phyloP scores from a whole-genome alignment of 2,329 filamentous ascomycete species.

The Davidsoniella virescens region DNA sequence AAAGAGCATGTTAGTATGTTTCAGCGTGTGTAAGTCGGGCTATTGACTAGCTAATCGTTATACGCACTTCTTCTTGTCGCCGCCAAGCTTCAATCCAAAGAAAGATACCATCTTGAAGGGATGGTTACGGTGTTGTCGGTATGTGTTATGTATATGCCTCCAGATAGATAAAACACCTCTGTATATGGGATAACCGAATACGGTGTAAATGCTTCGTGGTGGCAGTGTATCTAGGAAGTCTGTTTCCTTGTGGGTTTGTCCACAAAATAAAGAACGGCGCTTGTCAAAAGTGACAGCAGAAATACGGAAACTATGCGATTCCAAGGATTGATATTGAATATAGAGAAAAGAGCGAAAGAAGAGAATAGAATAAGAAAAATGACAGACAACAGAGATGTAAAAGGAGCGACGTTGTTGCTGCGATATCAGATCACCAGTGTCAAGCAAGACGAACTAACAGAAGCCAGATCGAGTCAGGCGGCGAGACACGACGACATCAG shows the following conservation, averaged over 20 bases:
- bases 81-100: conserved; percentile 39
- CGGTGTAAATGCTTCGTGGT: too few relatives aligned
- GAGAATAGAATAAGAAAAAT: background rate
- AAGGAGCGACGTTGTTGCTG: conserved; percentile 12
- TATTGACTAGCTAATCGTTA: conserved; percentile 2
- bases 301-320: too few relatives aligned
- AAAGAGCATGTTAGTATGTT: background rate
- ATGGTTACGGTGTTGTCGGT: conserved; percentile 20
- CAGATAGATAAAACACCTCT: background rate
- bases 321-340: background rate
- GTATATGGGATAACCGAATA: too few relatives aligned
- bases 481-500: background rate
- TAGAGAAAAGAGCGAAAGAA: background rate
- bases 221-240: too few relatives aligned
- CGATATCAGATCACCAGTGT: background rate
- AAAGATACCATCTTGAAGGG: conserved; percentile 31
- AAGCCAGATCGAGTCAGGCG: background rate
- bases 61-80: conserved; percentile 41
- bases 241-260: too few relatives aligned
- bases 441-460: too few relatives aligned
- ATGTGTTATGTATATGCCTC: background rate
- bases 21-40: background rate
- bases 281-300: background rate
- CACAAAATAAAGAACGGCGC: too few relatives aligned
- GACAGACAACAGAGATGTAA: conserved; percentile 11